Percentiles rank a stretch among this genome's conserved stretches.
Evolutionary conservation across 441 rosid species (phyloP).

Genomic region (Euphorbia schlechtendalii): DNA sequence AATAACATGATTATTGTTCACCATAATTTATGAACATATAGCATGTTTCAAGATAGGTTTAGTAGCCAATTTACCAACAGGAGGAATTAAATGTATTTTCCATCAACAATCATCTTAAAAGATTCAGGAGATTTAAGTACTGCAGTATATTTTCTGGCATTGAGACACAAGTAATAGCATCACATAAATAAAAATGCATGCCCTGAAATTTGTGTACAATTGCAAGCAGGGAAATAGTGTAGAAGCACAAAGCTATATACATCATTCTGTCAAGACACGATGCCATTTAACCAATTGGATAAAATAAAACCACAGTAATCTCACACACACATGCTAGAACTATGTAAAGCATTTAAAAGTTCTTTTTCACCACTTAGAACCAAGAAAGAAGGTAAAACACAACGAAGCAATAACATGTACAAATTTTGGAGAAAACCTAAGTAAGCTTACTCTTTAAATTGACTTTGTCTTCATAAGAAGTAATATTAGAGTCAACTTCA

Average conservation of each 20-base stretch:
- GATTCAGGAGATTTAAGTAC: background rate
- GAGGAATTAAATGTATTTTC: background rate
- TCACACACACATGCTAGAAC: background rate
- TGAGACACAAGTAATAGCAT: background rate
- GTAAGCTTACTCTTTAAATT: constrained; percentile 59
- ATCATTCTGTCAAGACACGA: no score
- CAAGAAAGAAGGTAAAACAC: background rate
- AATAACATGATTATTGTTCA: background rate
- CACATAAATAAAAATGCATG: no score
- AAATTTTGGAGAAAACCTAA: no score
- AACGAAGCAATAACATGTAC: no score
- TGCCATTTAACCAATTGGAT: background rate
- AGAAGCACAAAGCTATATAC: no score
- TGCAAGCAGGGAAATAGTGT: no score
- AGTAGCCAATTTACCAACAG: background rate
- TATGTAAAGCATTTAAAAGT: background rate
- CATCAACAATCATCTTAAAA: background rate
- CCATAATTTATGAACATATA: no score
- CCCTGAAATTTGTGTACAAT: background rate
- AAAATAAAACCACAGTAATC: background rate
- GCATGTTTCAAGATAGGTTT: background rate
- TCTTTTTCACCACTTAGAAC: background rate
- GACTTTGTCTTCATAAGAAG: constrained; percentile 72
- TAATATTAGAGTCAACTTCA: constrained; percentile 47
- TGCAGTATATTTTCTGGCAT: background rate